Conservation (phyloP, 2,329 filamentous ascomycete species). For the Curvularia sp. region DNA sequence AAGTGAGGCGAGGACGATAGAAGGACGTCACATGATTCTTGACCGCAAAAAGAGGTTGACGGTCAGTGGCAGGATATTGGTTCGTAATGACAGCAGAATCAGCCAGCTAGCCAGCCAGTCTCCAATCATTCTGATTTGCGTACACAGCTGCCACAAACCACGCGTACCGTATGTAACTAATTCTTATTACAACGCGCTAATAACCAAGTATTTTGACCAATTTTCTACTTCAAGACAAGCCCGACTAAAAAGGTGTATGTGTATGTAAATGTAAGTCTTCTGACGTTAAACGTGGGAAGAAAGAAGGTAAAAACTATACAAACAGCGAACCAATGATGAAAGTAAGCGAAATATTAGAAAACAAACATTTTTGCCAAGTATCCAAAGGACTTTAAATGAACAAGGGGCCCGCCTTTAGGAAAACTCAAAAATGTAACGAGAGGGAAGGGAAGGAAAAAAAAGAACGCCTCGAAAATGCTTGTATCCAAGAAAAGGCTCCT, state of each 20-base stretch:
- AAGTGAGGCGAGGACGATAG: not conserved
- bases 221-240: not conserved
- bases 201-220: not conserved
- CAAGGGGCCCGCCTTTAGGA: too few species aligned
- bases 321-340: too few species aligned
- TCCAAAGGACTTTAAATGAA: not conserved
- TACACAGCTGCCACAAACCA: not conserved
- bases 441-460: not conserved
- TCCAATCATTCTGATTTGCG: not conserved
- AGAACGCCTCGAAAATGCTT: constrained; percentile 2
- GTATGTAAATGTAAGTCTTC: too few species aligned
- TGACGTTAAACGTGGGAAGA: too few species aligned
- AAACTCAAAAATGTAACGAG: not conserved
- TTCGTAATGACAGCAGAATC: not conserved
- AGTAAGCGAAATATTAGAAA: not conserved
- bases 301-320: too few species aligned
- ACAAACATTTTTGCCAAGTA: not conserved
- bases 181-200: not conserved
- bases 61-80: too few species aligned
- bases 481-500: not conserved
- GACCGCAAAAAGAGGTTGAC: not conserved
- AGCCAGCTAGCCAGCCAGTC: not conserved
- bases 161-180: not conserved
- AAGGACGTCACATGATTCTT: not conserved
- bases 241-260: too few species aligned